These are phyloP conservation scores for Aspergillus cejpii DNA, from an alignment of 2,329 filamentous ascomycete species.

Conservation along the genomic window DNA sequence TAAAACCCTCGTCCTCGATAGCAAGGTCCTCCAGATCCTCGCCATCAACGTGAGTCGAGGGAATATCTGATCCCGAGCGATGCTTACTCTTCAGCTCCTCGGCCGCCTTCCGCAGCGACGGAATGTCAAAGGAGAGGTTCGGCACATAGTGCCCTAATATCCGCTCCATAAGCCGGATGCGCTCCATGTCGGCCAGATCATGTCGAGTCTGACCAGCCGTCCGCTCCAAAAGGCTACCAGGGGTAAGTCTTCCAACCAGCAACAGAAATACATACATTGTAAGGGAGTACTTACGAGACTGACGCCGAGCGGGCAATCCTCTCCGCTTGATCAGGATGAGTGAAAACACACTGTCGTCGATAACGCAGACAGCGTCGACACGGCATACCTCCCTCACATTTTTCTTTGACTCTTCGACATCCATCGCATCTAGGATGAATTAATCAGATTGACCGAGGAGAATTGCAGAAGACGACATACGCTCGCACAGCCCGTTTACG, in stretches of 20 bases:
- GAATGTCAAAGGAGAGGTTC: conserved; percentile 40
- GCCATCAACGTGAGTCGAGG: conserved; percentile 27
- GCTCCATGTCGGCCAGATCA: conserved; percentile 34
- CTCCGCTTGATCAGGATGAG: conserved; percentile 33
- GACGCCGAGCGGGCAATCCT: conserved; percentile 28
- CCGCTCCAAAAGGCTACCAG: conserved; percentile 25
- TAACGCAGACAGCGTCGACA: conserved; percentile 50
- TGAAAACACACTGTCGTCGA: conserved; percentile 47
- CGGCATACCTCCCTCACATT: conserved; percentile 51
- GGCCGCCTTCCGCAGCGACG: conserved; percentile 40
- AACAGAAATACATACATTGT: too few species aligned
- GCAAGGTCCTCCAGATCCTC: conserved; percentile 38
- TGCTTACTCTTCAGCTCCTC: conserved; percentile 40
- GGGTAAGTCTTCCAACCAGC: neutral
- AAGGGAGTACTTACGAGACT: conserved; percentile 26
- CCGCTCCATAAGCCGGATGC: conserved; percentile 42
- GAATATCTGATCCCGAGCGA: conserved; percentile 27
- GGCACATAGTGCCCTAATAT: conserved; percentile 46
- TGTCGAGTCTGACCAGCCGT: conserved; percentile 28
- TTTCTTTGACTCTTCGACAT: conserved; percentile 51
- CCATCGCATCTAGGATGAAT: conserved; percentile 45
- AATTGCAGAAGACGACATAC: conserved; percentile 20
- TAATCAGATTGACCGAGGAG: too few species aligned
- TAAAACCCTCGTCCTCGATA: conserved; percentile 39
- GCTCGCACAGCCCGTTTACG: conserved; percentile 38